These are phyloP conservation scores for Talaromyces sp. DNA, from an alignment of 2,329 filamentous ascomycete species.

Conservation along the genomic window DNA sequence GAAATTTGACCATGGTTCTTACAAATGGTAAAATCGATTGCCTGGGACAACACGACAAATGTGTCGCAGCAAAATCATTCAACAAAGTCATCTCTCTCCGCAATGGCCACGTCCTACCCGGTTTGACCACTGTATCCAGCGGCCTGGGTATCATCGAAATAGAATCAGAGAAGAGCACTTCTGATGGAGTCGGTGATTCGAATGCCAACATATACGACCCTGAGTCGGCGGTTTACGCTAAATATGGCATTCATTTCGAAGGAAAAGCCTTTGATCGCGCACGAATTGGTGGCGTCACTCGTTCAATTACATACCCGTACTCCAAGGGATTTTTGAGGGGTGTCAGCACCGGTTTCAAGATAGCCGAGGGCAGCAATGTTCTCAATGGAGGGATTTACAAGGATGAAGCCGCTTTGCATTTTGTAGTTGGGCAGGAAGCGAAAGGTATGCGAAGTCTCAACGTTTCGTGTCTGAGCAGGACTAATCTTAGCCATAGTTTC, in stretches of 20 bases:
- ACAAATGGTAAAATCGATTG: constrained; percentile 55
- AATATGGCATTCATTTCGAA: constrained; percentile 46
- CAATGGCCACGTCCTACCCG: constrained; percentile 59
- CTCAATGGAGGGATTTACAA: constrained; percentile 51
- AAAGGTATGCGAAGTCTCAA: constrained; percentile 23
- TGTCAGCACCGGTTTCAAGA: constrained; percentile 58
- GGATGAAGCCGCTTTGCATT: constrained; percentile 56
- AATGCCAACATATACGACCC: constrained; percentile 49
- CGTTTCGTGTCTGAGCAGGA: background rate
- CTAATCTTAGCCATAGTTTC: constrained; percentile 5
- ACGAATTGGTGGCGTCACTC: constrained; percentile 56
- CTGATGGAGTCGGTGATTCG: constrained; percentile 50
- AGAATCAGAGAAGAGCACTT: constrained; percentile 51
- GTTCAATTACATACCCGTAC: constrained; percentile 56
- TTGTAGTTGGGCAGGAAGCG: constrained; percentile 36
- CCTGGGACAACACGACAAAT: constrained; percentile 50
- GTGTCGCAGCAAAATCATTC: constrained; percentile 40
- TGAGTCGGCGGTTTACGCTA: constrained; percentile 35
- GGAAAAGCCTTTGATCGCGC: constrained; percentile 56
- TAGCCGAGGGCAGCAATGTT: constrained; percentile 47
- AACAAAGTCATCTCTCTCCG: constrained; percentile 47
- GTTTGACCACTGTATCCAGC: constrained; percentile 60
- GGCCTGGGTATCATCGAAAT: constrained; percentile 63
- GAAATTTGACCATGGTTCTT: constrained; percentile 50
- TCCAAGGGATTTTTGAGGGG: constrained; percentile 52